Evolutionary conservation across 495 filamentous ascomycete species (phyloP).

Genomic region (Daldinia loculata): DNA sequence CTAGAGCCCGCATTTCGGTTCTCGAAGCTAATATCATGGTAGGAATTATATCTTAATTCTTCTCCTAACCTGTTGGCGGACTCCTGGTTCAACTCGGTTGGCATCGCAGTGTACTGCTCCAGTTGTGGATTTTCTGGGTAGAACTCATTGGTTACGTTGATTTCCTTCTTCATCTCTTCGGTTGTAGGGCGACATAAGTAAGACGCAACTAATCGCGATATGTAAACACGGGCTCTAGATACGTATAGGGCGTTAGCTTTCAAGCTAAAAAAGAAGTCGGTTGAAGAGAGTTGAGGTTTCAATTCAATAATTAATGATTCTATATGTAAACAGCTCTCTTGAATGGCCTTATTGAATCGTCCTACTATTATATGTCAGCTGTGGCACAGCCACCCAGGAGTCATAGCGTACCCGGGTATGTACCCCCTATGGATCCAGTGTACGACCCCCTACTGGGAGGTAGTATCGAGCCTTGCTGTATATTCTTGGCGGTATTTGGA

Average conservation of each 20-base stretch:
- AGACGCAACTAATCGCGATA: neutral
- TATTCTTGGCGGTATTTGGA: neutral
- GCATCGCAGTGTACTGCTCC: neutral
- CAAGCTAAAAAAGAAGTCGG: neutral
- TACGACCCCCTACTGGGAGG: neutral
- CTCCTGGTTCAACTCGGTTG: neutral
- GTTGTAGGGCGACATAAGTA: neutral
- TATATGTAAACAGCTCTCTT: neutral
- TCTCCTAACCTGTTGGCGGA: neutral
- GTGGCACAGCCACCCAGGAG: neutral
- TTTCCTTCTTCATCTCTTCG: neutral
- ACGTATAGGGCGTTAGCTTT: too few relatives aligned
- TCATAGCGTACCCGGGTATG: neutral
- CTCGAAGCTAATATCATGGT: neutral
- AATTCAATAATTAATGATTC: neutral
- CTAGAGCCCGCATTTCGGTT: constrained; percentile 5
- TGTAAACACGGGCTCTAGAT: too few relatives aligned
- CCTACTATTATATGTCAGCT: neutral
- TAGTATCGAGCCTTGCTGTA: neutral
- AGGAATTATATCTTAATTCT: neutral
- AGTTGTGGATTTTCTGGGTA: neutral
- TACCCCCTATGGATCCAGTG: neutral
- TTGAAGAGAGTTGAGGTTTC: neutral
- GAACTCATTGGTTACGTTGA: neutral
- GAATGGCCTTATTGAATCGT: neutral